phyloP scores from a whole-genome alignment of 345 rosid genomes.

The Eucalyptus paniculata region DNA sequence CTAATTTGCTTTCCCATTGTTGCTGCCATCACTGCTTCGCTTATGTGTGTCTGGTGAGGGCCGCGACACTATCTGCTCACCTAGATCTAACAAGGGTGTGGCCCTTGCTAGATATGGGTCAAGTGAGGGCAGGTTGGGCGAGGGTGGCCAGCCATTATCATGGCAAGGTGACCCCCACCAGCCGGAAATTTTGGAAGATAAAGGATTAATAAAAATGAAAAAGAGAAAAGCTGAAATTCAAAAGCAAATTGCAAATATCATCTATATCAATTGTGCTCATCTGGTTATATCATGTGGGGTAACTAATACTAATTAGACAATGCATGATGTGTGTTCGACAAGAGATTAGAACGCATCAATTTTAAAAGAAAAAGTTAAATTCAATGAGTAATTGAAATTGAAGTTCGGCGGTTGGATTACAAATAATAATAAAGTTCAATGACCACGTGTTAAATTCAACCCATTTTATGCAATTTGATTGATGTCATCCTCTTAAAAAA shows the following conservation, averaged over 20 bases:
- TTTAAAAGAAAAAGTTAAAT: neutral
- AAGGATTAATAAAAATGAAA: too few relatives aligned
- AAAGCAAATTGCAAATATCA: too few relatives aligned
- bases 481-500: neutral
- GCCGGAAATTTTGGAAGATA: neutral
- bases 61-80: neutral
- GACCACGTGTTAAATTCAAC: neutral
- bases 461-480: neutral
- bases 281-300: accelerated
- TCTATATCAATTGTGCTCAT: accelerated
- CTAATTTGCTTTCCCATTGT: neutral
- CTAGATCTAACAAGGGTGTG: accelerated
- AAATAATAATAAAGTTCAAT: neutral
- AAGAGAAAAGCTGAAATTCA: too few relatives aligned
- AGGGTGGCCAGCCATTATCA: neutral
- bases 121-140: neutral
- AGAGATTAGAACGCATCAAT: accelerated
- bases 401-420: neutral
- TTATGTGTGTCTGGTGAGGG: neutral
- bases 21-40: neutral
- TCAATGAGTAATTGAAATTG: neutral
- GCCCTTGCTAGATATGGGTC: neutral
- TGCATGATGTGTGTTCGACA: accelerated
- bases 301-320: accelerated
- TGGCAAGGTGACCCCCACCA: neutral